Conservation (phyloP, 257 asterid species). For the Salvia hispanica region DNA sequence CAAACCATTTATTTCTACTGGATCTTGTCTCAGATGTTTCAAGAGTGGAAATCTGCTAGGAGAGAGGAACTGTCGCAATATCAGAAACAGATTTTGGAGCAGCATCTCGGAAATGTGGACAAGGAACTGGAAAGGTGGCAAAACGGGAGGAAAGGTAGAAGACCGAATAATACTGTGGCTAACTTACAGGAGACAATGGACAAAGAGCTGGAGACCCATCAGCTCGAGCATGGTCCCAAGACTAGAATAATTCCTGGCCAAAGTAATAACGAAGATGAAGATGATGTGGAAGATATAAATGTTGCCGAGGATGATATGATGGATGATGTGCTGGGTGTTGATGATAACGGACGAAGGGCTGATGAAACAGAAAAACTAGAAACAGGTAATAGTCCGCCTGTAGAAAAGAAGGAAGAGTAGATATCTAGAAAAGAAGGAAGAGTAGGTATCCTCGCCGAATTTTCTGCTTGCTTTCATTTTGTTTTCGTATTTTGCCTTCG, state of each 20-base stretch:
- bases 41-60: conserved; percentile 91
- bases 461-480: conserved; percentile 4
- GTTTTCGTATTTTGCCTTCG: neutral
- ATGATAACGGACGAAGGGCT: conserved; percentile 57
- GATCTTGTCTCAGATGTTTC: conserved; percentile 52
- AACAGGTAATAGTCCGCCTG: conserved; percentile 50
- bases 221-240: conserved; percentile 95
- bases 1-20: neutral
- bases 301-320: conserved; percentile 90
- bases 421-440: conserved; percentile 50
- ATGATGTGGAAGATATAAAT: conserved; percentile 91
- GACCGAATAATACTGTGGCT: conserved; percentile 52
- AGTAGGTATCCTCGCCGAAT: conserved; percentile 33
- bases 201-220: conserved; percentile 96
- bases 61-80: conserved; percentile 87
- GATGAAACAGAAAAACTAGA: conserved; percentile 61
- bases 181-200: conserved; percentile 99
- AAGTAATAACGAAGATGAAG: conserved; percentile 73
- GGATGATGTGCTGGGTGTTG: conserved; percentile 84
- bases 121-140: conserved; percentile 91
- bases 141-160: conserved; percentile 71
- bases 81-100: conserved; percentile 79
- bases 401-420: conserved; percentile 56
- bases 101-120: conserved; percentile 71
- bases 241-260: conserved; percentile 78